Conservation (phyloP, 2,329 filamentous ascomycete species). For the Diaporthe citriasiana region DNA sequence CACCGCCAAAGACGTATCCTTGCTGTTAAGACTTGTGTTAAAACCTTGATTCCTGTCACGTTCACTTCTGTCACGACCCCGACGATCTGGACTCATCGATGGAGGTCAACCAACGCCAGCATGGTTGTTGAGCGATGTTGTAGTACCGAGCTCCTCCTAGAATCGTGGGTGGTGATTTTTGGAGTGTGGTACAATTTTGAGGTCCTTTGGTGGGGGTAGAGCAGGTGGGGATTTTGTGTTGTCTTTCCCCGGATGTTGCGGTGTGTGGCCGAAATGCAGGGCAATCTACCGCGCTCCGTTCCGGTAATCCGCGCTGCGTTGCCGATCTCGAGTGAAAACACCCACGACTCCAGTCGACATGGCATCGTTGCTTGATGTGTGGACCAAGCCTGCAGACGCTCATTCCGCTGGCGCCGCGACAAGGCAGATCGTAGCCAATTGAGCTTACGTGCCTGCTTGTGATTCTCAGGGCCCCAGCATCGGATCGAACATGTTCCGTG, state of each 20-base stretch:
- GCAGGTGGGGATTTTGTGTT: background rate
- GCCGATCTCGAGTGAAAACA: conserved; percentile 16
- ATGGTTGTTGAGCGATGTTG: background rate
- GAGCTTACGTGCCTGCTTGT: conserved; percentile 2
- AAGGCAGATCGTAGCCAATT: background rate
- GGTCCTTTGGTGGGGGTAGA: conserved; percentile 25
- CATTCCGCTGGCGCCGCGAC: conserved; percentile 24
- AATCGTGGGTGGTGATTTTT: background rate
- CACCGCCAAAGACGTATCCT: conserved; percentile 1
- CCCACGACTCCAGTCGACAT: background rate
- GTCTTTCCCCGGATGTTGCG: conserved; percentile 8
- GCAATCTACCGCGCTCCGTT: conserved; percentile 6
- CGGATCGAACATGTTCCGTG: conserved; percentile 17
- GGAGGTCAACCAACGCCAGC: background rate
- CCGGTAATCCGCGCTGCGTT: background rate
- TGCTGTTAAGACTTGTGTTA: conserved; percentile 14
- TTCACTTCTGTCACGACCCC: conserved; percentile 6
- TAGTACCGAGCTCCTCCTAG: background rate
- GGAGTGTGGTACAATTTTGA: background rate
- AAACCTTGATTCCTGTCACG: conserved; percentile 31
- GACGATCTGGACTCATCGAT: background rate
- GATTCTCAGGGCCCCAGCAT: background rate
- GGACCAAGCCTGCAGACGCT: conserved; percentile 13
- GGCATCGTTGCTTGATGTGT: conserved; percentile 14
- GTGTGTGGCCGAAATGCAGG: conserved; percentile 21